Evolutionary conservation across 805 yeast species (phyloP).

Genomic region (Suhomyces sp.): DNA sequence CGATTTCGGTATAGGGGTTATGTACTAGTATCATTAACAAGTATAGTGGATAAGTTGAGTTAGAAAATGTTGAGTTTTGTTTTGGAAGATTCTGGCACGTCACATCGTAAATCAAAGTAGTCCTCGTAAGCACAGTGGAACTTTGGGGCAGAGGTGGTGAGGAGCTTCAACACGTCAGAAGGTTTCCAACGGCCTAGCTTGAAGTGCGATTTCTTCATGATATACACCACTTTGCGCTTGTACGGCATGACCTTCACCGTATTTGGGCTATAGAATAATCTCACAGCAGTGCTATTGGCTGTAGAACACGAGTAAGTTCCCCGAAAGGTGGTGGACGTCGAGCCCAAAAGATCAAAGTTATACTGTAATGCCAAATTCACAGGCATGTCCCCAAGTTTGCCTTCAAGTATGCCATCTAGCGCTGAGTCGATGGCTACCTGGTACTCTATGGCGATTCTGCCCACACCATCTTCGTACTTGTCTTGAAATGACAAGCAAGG

Average conservation of each 20-base stretch:
- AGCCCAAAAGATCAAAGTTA: conserved; percentile 6
- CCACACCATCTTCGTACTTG: conserved; percentile 1
- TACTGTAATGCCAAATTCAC: conserved; percentile 3
- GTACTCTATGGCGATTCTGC: neutral
- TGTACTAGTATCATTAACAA: no score
- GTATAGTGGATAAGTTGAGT: no score
- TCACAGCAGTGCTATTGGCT: conserved; percentile 11
- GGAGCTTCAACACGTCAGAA: conserved; percentile 1
- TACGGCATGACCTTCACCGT: conserved; percentile 9
- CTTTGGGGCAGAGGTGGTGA: conserved; percentile 12
- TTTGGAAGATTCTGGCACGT: neutral
- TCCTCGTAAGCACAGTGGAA: conserved; percentile 18
- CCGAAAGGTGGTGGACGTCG: conserved; percentile 5
- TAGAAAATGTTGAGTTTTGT: neutral
- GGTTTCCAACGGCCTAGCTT: neutral
- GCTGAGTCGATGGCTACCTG: neutral
- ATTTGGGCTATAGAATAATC: conserved; percentile 17
- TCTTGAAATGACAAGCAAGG: conserved; percentile 7
- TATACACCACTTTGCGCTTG: conserved; percentile 9
- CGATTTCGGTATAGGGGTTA: no score
- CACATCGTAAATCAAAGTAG: conserved; percentile 16
- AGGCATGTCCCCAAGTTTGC: neutral
- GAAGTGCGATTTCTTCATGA: neutral
- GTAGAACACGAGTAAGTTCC: conserved; percentile 18
- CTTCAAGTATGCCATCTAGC: neutral